Base-by-base conservation (phyloP, 495 filamentous ascomycete genomes). In the Immersiella caudata region DNA sequence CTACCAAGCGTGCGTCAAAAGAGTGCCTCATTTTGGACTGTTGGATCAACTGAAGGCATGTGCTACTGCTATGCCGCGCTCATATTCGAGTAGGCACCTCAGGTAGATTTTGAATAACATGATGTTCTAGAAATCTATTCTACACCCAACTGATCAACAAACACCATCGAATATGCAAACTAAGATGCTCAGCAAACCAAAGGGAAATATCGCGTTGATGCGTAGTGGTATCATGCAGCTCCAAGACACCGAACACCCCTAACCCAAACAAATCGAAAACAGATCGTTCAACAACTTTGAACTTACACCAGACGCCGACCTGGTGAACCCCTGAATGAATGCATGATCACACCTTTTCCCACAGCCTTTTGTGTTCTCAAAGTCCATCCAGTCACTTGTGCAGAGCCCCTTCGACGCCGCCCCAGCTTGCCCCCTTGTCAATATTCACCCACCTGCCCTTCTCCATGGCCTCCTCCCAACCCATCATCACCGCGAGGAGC, bases 401-500 rank as follows among this genome's bases (percentile, higher is more conserved):
- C 11, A 4, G 25, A 16, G 25, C 18, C 49, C 35, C 33, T 26
- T 51, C 52, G 14, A 82, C 66, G 4, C 83, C 84, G 63, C 76
- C 78, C 88, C 89, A 90, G 16, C 79, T 79, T 68, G 78, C 87
- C 21, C 82, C 84, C 5, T 88, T 90, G 73, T 94, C 91, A n/a
- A 93, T 81, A 75, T 93, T 93, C 56, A 80, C 76, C 90, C 91
- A 94, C 33, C 79, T 76, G 21, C 78, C 81, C 24, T 82, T 63
- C 14, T 74, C 77, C 60, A 92, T 78, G 24, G 84, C 88, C 6
- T 77, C 82, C 21, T 92, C 88, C 91, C 91, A 93, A 0, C 90
- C 90, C 89, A 92, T 87, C 83, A 93, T 88, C 58, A 94, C 89
- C 22, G 86, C 91, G 57, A 94, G 68, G 57, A 93, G 52, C 25